phyloP scores from a whole-genome alignment of 2,329 filamentous ascomycete genomes.

The Bipolaris bicolor region DNA sequence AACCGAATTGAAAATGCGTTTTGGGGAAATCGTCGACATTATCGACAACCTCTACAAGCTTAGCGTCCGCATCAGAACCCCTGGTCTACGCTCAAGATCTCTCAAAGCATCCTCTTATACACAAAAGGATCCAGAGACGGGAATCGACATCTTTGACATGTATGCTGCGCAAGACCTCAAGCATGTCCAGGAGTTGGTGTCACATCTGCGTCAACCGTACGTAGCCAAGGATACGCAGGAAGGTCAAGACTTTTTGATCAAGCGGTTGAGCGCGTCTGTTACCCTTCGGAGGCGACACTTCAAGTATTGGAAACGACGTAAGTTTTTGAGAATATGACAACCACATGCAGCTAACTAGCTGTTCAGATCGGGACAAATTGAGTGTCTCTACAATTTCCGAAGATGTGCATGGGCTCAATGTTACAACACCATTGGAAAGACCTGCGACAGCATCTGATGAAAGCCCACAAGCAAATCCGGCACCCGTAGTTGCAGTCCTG shows the following conservation, averaged over 20 bases:
- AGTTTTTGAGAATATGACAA: neutral
- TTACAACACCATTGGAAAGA: slow-evolving; percentile 7
- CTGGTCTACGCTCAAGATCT: slow-evolving; percentile 43
- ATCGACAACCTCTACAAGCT: slow-evolving; percentile 48
- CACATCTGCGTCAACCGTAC: slow-evolving; percentile 27
- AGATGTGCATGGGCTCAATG: slow-evolving; percentile 11
- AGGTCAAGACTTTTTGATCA: slow-evolving; percentile 31
- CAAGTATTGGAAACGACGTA: slow-evolving; percentile 46
- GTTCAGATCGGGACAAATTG: slow-evolving; percentile 42
- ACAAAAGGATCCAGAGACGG: slow-evolving; percentile 45
- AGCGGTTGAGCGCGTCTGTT: slow-evolving; percentile 38
- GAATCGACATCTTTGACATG: slow-evolving; percentile 41
- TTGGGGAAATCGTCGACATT: slow-evolving; percentile 45
- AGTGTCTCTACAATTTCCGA: slow-evolving; percentile 32
- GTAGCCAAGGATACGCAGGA: slow-evolving; percentile 5
- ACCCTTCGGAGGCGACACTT: slow-evolving; percentile 47
- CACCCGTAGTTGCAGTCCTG: slow-evolving; percentile 4
- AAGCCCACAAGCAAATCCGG: slow-evolving; percentile 16
- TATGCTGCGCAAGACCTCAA: slow-evolving; percentile 41
- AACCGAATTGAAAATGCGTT: slow-evolving; percentile 45
- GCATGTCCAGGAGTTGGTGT: slow-evolving; percentile 41
- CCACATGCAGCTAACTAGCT: slow-evolving; percentile 1
- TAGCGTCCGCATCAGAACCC: slow-evolving; percentile 46
- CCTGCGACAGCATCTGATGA: slow-evolving; percentile 20
- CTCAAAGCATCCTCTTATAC: slow-evolving; percentile 45